Evolutionary conservation across 2,329 filamentous ascomycete genomes (phyloP).

Genomic region (Xylariaceae sp.): DNA sequence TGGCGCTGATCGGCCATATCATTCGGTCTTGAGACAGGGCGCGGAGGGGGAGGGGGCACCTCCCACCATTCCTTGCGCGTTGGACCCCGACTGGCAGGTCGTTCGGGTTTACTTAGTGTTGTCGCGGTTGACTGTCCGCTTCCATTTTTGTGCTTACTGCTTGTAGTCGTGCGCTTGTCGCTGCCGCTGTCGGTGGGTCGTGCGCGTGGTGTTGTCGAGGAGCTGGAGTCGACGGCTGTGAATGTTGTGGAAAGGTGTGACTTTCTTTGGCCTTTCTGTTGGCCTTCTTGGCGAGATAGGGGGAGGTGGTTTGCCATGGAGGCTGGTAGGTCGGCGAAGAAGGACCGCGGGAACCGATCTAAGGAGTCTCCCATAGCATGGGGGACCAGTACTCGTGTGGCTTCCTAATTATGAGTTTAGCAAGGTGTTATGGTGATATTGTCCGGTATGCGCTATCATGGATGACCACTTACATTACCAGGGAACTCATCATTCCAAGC

Average conservation of each 20-base stretch:
- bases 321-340: constrained; percentile 40
- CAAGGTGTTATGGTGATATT: background rate
- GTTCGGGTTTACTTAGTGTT: constrained; percentile 8
- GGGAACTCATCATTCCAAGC: constrained; percentile 23
- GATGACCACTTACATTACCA: constrained; percentile 32
- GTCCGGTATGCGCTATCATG: background rate
- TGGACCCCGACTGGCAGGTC: background rate
- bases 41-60: constrained; percentile 17
- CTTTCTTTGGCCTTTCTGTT: constrained; percentile 5
- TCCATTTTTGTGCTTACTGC: background rate
- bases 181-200: background rate
- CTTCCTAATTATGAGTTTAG: constrained; percentile 38
- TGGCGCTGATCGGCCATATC: constrained; percentile 15
- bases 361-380: constrained; percentile 36
- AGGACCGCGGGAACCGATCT: constrained; percentile 36
- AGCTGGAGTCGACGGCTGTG: constrained; percentile 4
- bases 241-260: constrained; percentile 7
- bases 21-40: constrained; percentile 17
- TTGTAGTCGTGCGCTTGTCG: background rate
- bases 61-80: constrained; percentile 32
- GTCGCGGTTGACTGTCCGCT: background rate
- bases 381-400: constrained; percentile 44
- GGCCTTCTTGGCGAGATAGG: constrained; percentile 4
- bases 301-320: constrained; percentile 19
- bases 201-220: background rate